Evolutionary conservation across 257 asterid species (phyloP), one percentile per base, ranked within the genome.

Genomic region (Solanum piurae): DNA sequence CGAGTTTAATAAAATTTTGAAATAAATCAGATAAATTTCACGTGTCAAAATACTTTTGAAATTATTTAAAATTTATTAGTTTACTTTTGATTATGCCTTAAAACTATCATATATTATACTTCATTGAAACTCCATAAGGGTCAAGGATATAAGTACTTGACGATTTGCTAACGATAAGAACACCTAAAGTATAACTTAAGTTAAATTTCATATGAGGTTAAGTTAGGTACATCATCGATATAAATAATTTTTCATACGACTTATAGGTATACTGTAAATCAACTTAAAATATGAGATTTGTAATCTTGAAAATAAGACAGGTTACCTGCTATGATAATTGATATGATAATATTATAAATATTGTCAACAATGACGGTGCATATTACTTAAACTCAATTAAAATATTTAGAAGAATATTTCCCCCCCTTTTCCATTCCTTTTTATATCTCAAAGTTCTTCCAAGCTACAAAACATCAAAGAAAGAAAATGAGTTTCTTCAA

Each of bases 401-500:
- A 27, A 29, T 68, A 68, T 29, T 6, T 68, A 12, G 29, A 46
- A 82, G 9, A 46, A 49, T 52, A 60, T 12, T 60, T 7, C 0
- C 4, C 25, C 6, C 13, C 34, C 38, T 16, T n/a, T 23, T 0
- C 38, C 20, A 3, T 33, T 62, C 86, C 87, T 71, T 11, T 80
- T 7, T 77, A 77, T 42, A 42, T 21, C 84, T 25, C 84, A 52
- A 55, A 88, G 49, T 73, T 27, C 84, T 49, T 60, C 37, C 82
- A 68, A 62, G 8, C 20, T 9, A 12, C 68, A 68, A 72, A 66
- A 55, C 31, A 89, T 21, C 33, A 66, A 88, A 31, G 11, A 62
- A 44, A 38, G 3, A 91, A 87, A 52, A 93, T 95, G 98, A 89
- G 42, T 84, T 95, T 95, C 88, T 95, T 84, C 52, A 92, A 74